Evolutionary conservation across 768 basidiomycete genomes (phyloP), one percentile per base, ranked within the genome.

Genomic region (Cystofilobasidium ferigula): DNA sequence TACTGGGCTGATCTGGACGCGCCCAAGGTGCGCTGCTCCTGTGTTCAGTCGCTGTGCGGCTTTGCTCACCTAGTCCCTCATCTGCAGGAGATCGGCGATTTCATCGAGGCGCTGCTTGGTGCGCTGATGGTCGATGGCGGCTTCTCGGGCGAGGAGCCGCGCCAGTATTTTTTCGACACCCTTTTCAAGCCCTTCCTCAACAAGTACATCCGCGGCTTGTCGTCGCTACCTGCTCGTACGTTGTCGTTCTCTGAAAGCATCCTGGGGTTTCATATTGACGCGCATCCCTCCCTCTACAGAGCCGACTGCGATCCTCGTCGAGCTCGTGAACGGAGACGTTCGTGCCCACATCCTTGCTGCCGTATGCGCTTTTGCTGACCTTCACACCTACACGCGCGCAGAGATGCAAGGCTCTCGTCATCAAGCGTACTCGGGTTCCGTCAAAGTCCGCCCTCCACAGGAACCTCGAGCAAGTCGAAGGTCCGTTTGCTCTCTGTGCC

Each of bases 101-200:
- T 89, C 32, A 80, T 91, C 26, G 89, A 92, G 75, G 85, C 88
- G 2, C 79, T 87, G 45, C 78, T 88, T 40, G 89, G 88, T 12
- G 89, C 87, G 13, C 77, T 89, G 58, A 88, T 85, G 75, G 81
- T 91, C 69, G 86, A 84, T 26, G 88, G 89, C 72, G 79, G 81
- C 62, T 87, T 85, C 75, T 81, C 82, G 22, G 80, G 81, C 30
- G 76, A 77, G 60, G 86, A 86, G 5, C 80, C 81, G 35, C 32
- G 24, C 30, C 81, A 86, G 71, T 76, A 77, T 0, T 79, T 91
- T 71, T 91, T 86, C 76, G 80, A 84, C 63, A 81, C 79, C 60
- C 77, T 86, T 56, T 77, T 89, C 62, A 80, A 83, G 74, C 88
- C 88, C 7, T 92, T 91, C 74, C 88, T 85, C 71, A 84, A 89